Percentiles rank a stretch among this genome's conserved stretches.
Conservation (phyloP, 805 yeast species). For the Pichia exigua region DNA sequence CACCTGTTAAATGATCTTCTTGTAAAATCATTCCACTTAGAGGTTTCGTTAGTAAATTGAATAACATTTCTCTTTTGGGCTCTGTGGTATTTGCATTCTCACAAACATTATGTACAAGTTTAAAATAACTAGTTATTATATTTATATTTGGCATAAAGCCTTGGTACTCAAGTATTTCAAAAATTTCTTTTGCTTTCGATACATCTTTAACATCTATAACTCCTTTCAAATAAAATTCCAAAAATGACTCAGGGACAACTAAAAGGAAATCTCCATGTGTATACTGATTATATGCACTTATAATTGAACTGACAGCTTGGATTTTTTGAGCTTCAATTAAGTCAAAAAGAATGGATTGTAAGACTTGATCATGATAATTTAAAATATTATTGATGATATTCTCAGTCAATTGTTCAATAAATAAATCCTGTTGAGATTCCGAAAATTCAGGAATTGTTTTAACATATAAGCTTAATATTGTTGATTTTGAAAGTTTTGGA, state of each 20-base stretch:
- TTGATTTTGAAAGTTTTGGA: not conserved
- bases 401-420: constrained; percentile 2
- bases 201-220: constrained; percentile 11
- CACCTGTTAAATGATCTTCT: constrained; percentile 8
- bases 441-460: constrained; percentile 1
- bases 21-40: constrained; percentile 9
- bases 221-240: not conserved
- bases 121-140: constrained; percentile 13
- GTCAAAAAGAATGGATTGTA: constrained; percentile 3
- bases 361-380: constrained; percentile 10
- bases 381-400: constrained; percentile 8
- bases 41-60: constrained; percentile 19
- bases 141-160: constrained; percentile 12
- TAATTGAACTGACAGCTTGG: constrained; percentile 1
- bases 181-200: constrained; percentile 12
- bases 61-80: constrained; percentile 16
- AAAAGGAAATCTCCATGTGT: not conserved
- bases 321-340: not conserved
- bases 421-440: not conserved
- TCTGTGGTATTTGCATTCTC: constrained; percentile 11
- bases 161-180: constrained; percentile 10
- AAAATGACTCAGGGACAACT: not conserved
- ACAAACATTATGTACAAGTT: constrained; percentile 12
- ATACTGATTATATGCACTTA: constrained; percentile 5
- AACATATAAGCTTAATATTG: constrained; percentile 3